These are phyloP conservation scores for Colletotrichum spinosum DNA, from an alignment of 2,329 filamentous ascomycete genomes.

Conservation along the genomic window DNA sequence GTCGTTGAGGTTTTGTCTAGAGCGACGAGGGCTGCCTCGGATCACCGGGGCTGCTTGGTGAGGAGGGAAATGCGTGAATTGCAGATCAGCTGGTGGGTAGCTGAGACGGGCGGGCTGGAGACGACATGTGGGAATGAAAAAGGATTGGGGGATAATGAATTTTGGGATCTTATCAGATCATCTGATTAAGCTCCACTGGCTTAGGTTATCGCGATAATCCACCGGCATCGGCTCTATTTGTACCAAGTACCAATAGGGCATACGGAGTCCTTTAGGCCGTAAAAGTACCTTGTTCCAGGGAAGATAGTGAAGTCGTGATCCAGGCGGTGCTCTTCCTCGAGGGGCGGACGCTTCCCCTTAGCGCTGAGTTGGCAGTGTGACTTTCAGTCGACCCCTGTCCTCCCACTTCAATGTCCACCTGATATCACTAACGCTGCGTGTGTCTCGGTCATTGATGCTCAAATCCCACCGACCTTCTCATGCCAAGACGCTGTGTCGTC, in stretches of 20 bases:
- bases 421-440: no score
- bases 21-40: conserved; percentile 1
- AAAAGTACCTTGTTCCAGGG: not conserved
- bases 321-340: no score
- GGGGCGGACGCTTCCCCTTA: no score
- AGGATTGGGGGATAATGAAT: conserved; percentile 21
- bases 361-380: no score
- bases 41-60: conserved; percentile 5
- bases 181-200: conserved; percentile 32
- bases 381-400: no score
- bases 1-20: not conserved
- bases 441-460: no score
- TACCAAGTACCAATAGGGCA: no score
- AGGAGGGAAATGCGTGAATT: not conserved
- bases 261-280: not conserved
- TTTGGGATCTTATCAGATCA: conserved; percentile 39
- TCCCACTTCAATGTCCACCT: not conserved
- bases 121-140: not conserved
- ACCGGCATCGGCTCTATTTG: conserved; percentile 29
- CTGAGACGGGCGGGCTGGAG: not conserved
- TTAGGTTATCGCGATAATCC: conserved; percentile 26
- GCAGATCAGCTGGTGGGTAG: conserved; percentile 2
- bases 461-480: no score
- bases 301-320: not conserved
- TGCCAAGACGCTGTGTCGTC: no score